Conservation (phyloP, 2,329 filamentous ascomycete genomes). For the Neurospora crassa region DNA sequence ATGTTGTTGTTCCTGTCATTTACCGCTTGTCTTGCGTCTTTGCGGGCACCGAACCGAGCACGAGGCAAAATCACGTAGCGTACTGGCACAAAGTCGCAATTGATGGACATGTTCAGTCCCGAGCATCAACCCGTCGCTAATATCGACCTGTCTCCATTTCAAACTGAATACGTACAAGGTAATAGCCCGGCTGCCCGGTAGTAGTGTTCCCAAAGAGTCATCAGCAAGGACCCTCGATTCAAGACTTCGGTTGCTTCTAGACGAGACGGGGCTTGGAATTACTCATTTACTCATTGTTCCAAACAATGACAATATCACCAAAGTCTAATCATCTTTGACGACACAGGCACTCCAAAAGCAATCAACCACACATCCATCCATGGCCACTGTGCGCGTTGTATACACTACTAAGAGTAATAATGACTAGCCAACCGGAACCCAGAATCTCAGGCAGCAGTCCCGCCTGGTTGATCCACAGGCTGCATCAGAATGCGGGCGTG, state of each 20-base stretch:
- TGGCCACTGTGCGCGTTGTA: background rate
- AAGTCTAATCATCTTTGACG: background rate
- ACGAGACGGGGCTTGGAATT: background rate
- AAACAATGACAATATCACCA: background rate
- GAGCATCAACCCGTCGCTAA: background rate
- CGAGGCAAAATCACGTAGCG: background rate
- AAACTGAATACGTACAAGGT: background rate
- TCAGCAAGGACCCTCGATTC: background rate
- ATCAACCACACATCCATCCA: background rate
- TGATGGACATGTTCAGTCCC: background rate
- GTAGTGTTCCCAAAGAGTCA: background rate
- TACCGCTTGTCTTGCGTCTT: slow-evolving; percentile 17
- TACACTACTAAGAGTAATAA: background rate
- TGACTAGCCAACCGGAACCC: background rate
- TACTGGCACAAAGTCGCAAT: background rate
- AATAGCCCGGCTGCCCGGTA: background rate
- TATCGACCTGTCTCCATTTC: background rate
- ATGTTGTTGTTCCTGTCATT: slow-evolving; percentile 10
- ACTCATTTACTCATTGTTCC: background rate
- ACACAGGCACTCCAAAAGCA: background rate
- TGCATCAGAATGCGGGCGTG: background rate
- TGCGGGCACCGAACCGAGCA: background rate
- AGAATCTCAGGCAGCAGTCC: background rate
- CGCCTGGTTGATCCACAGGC: background rate
- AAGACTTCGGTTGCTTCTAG: background rate